These are phyloP conservation scores for Fusarium lateritium DNA, from an alignment of 2,329 filamentous ascomycete genomes.

Conservation along the genomic window DNA sequence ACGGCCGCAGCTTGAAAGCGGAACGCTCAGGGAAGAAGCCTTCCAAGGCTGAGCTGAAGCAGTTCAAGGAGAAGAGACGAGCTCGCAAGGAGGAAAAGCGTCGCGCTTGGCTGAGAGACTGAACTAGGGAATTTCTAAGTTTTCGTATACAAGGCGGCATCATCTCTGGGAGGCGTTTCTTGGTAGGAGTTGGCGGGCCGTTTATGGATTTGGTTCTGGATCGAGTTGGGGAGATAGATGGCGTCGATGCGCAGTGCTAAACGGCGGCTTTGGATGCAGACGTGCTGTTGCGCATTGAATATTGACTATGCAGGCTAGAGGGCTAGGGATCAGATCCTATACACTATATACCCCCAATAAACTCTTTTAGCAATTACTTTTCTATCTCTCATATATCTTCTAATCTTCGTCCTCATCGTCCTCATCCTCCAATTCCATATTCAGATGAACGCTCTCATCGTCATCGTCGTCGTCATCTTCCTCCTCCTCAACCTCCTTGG, in stretches of 20 bases:
- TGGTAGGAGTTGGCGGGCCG: slow-evolving; percentile 38
- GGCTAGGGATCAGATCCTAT: slow-evolving; percentile 30
- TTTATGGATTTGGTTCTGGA: slow-evolving; percentile 27
- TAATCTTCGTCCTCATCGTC: slow-evolving; percentile 59
- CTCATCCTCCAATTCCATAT: slow-evolving; percentile 71
- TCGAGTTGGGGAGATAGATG: slow-evolving; percentile 15
- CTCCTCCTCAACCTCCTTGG: slow-evolving; percentile 47
- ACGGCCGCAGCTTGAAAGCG: slow-evolving; percentile 91
- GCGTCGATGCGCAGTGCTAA: slow-evolving; percentile 7
- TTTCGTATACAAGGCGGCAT: slow-evolving; percentile 21
- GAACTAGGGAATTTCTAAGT: slow-evolving; percentile 50
- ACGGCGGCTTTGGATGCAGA: slow-evolving; percentile 38
- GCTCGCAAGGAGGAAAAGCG: slow-evolving; percentile 96
- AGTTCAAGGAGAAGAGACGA: slow-evolving; percentile 90
- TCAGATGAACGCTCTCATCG: slow-evolving; percentile 69
- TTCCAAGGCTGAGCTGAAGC: slow-evolving; percentile 87
- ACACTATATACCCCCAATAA: slow-evolving; percentile 41
- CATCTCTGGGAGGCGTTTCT: slow-evolving; percentile 34
- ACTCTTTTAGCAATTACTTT: slow-evolving; percentile 26
- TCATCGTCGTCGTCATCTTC: slow-evolving; percentile 59
- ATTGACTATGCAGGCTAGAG: slow-evolving; percentile 34
- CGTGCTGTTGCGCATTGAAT: slow-evolving; percentile 36
- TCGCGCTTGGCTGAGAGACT: slow-evolving; percentile 91
- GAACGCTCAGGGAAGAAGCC: slow-evolving; percentile 90
- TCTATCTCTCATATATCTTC: slow-evolving; percentile 4